phyloP scores from a whole-genome alignment of 305 asterid genomes.

The Rubia peregrina region DNA sequence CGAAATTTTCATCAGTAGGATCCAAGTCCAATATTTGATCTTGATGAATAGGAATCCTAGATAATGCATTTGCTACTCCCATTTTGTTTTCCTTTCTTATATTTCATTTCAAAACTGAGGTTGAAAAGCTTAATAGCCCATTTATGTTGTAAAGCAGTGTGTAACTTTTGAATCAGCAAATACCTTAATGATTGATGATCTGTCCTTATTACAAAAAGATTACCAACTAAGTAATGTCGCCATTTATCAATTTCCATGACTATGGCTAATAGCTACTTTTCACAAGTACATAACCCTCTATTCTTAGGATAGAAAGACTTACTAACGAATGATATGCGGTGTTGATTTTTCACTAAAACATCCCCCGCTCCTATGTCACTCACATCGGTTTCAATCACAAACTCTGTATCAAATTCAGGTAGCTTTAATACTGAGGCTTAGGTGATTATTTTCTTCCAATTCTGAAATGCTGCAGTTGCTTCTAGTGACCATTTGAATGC shows the following conservation, averaged over 20 bases:
- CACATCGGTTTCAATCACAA: not conserved
- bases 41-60: not conserved
- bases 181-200: not conserved
- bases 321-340: not conserved
- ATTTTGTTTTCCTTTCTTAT: not conserved
- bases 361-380: not conserved
- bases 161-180: not conserved
- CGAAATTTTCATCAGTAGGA: no score
- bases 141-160: not conserved
- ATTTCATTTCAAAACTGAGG: constrained; percentile 9
- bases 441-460: not conserved
- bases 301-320: not conserved
- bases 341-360: not conserved
- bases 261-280: not conserved
- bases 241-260: not conserved
- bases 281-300: not conserved
- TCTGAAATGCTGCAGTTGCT: not conserved
- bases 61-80: constrained; percentile 1
- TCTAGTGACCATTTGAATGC: not conserved
- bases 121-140: not conserved
- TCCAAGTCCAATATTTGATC: no score
- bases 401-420: not conserved
- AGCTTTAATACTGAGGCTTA: not conserved
- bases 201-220: not conserved
- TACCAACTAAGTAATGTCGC: not conserved